These are phyloP conservation scores for Phytophthora palmivora DNA, from an alignment of 352 stramenopile genomes.

Conservation along the genomic window DNA sequence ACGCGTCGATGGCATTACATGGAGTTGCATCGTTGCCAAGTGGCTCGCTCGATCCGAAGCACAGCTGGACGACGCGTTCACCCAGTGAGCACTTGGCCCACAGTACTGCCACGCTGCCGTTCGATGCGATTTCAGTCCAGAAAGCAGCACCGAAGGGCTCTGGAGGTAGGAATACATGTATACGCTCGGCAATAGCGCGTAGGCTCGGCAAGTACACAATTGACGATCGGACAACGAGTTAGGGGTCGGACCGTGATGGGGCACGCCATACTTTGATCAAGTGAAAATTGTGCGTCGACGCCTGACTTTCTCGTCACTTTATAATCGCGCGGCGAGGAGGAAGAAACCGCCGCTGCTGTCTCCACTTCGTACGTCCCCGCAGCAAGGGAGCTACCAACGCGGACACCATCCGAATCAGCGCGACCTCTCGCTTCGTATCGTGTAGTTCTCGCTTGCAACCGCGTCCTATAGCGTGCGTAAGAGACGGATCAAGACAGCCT, in stretches of 20 bases:
- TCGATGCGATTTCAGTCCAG: conserved; percentile 10
- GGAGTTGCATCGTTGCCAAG: conserved; percentile 8
- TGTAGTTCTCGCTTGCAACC: conserved; percentile 3
- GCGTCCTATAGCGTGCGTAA: conserved; percentile 3
- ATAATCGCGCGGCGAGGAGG: conserved; percentile 9
- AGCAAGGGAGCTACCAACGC: conserved; percentile 1
- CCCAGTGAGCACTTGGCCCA: conserved; percentile 4
- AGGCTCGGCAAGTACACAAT: no score
- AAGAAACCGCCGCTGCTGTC: conserved; percentile 24
- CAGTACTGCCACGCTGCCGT: background rate
- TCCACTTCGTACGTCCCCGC: conserved; percentile 1
- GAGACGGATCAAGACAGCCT: conserved; percentile 6
- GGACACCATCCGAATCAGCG: background rate
- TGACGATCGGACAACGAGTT: conserved; percentile 32
- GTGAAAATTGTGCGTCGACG: conserved; percentile 19
- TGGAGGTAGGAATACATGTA: background rate
- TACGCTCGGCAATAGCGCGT: no score
- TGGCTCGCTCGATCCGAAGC: conserved; percentile 6
- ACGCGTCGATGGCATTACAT: conserved; percentile 19
- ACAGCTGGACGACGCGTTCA: conserved; percentile 1
- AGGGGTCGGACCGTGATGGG: conserved; percentile 37
- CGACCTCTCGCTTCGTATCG: conserved; percentile 3
- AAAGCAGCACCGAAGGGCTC: background rate
- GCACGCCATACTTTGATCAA: conserved; percentile 26
- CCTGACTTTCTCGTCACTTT: conserved; percentile 30